Percentiles rank a stretch among this genome's conserved stretches.
Evolutionary conservation across 75 land plant genomes (phyloP).

Genomic region (Cryptomeria japonica): DNA sequence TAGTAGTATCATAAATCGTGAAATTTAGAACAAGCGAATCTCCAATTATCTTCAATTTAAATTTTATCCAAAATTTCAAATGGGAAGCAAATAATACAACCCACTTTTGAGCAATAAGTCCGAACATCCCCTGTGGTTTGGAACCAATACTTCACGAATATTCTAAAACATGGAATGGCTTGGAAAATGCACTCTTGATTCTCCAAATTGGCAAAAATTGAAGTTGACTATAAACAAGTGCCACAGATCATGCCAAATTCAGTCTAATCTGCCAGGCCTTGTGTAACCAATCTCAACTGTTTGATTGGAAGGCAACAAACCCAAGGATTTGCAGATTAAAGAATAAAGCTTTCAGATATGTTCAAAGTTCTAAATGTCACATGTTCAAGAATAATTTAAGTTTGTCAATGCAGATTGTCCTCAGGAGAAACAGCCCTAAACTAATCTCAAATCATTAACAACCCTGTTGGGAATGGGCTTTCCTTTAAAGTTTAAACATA

Average conservation of each 20-base stretch:
- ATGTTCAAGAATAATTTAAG: no score
- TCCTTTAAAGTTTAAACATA: not conserved
- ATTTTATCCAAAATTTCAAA: not conserved
- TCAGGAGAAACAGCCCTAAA: not conserved
- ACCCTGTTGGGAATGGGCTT: not conserved
- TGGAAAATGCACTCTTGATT: no score
- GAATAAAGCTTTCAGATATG: not conserved
- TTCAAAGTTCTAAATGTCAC: no score
- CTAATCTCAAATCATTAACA: not conserved
- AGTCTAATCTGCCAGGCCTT: not conserved
- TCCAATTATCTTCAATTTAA: not conserved
- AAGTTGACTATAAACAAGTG: not conserved
- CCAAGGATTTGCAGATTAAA: not conserved
- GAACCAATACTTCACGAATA: no score
- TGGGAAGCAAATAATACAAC: not conserved
- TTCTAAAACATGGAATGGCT: no score
- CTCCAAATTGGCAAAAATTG: no score
- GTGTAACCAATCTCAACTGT: not conserved
- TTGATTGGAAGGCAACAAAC: not conserved
- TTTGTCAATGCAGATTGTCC: not conserved
- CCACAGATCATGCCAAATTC: not conserved
- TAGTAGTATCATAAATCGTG: not conserved
- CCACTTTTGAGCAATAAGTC: not conserved
- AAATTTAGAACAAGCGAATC: not conserved
- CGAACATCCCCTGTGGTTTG: not conserved